These are phyloP conservation scores for Limtongia smithiae DNA, from an alignment of 805 yeast genomes.

Conservation along the genomic window DNA sequence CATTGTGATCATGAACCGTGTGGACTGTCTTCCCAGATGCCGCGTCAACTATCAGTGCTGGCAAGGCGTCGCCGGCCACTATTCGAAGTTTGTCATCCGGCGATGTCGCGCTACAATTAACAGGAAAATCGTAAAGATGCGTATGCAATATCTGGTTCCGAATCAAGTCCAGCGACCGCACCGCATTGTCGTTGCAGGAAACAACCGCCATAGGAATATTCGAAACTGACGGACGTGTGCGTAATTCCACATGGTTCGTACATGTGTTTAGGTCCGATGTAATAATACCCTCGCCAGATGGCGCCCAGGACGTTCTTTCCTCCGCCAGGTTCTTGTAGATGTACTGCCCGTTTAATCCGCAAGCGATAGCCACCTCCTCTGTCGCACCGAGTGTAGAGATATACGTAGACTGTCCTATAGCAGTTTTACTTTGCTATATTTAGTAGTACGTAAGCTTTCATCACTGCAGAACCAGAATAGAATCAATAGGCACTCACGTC, in stretches of 20 bases:
- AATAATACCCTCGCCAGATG: slow-evolving; percentile 39
- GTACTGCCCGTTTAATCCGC: slow-evolving; percentile 54
- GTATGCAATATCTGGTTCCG: slow-evolving; percentile 28
- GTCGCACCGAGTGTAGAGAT: slow-evolving; percentile 50
- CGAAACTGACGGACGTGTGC: slow-evolving; percentile 17
- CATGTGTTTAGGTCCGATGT: slow-evolving; percentile 49
- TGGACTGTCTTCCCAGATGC: slow-evolving; percentile 34
- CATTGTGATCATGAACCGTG: slow-evolving; percentile 47
- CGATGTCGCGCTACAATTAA: slow-evolving; percentile 48
- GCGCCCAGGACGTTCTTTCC: slow-evolving; percentile 2
- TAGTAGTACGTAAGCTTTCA: not conserved
- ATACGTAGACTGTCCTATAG: slow-evolving; percentile 34
- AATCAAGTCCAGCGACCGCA: slow-evolving; percentile 44
- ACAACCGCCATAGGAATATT: slow-evolving; percentile 40
- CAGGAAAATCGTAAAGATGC: slow-evolving; percentile 44
- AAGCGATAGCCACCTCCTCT: slow-evolving; percentile 45
- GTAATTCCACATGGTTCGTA: slow-evolving; percentile 47
- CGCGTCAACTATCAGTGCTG: slow-evolving; percentile 46
- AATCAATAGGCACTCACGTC: slow-evolving; percentile 22
- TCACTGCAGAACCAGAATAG: not conserved
- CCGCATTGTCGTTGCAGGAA: slow-evolving; percentile 49
- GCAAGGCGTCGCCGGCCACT: slow-evolving; percentile 51
- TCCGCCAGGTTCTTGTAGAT: slow-evolving; percentile 40
- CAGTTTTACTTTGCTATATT: slow-evolving; percentile 21
- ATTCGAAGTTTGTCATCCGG: slow-evolving; percentile 44